Percentiles rank a stretch among this genome's conserved stretches.
Evolutionary conservation across 2,329 filamentous ascomycete genomes (phyloP).

Genomic region (Fusarium devonianum): DNA sequence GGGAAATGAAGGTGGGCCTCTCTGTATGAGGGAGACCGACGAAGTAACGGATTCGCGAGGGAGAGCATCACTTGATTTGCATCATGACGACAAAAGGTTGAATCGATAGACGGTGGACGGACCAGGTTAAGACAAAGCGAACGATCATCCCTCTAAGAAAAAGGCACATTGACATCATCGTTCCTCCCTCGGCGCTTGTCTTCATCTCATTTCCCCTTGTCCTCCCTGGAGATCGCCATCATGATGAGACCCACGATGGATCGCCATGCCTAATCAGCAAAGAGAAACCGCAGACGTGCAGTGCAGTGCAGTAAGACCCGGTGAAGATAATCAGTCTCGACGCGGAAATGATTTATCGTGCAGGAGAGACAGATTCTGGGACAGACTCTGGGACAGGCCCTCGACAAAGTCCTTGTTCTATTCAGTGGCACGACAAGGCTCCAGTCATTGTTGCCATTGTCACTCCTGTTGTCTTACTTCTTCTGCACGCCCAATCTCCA

Average conservation of each 20-base stretch:
- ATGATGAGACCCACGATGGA: slow-evolving; percentile 18
- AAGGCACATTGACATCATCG: slow-evolving; percentile 29
- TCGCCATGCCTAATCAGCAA: slow-evolving; percentile 15
- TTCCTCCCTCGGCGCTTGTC: slow-evolving; percentile 18
- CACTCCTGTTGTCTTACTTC: slow-evolving; percentile 12
- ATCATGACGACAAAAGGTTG: slow-evolving; percentile 27
- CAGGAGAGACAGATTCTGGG: too few relatives aligned
- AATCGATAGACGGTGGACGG: slow-evolving; percentile 20
- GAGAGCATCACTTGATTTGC: slow-evolving; percentile 27
- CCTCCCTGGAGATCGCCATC: slow-evolving; percentile 24
- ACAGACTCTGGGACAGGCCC: slow-evolving; percentile 15
- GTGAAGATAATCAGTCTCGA: slow-evolving; percentile 24
- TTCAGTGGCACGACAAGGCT: neutral
- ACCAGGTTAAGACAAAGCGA: slow-evolving; percentile 22
- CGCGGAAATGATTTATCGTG: slow-evolving; percentile 9
- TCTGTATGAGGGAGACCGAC: slow-evolving; percentile 4
- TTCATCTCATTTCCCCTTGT: slow-evolving; percentile 25
- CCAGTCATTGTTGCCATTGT: neutral
- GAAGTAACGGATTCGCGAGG: slow-evolving; percentile 11
- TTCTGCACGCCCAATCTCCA: slow-evolving; percentile 21
- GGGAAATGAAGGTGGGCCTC: slow-evolving; percentile 15
- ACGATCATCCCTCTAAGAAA: slow-evolving; percentile 12
- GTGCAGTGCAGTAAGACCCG: slow-evolving; percentile 28
- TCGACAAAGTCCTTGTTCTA: slow-evolving; percentile 5
- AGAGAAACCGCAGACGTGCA: slow-evolving; percentile 13